These are phyloP conservation scores for Aspergillus brunneoviolaceus DNA, from an alignment of 2,329 filamentous ascomycete genomes.

Conservation along the genomic window DNA sequence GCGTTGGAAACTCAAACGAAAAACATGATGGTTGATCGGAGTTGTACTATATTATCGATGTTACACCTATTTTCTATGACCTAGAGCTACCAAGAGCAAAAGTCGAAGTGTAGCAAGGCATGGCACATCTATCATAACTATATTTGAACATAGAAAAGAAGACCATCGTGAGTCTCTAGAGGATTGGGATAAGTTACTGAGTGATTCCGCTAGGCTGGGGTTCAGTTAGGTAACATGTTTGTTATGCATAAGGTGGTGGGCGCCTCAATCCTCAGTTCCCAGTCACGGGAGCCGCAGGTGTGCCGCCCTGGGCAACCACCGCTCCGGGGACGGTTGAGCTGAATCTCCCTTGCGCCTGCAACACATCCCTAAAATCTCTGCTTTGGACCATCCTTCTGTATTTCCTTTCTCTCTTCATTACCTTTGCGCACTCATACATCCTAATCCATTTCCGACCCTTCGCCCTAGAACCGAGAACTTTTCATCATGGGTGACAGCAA, in stretches of 20 bases:
- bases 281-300: slow-evolving; percentile 22
- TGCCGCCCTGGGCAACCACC: slow-evolving; percentile 16
- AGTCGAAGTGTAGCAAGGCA: no score
- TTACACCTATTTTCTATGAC: no score
- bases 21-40: no score
- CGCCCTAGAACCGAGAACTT: slow-evolving; percentile 7
- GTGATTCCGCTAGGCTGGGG: not conserved
- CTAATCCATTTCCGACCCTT: slow-evolving; percentile 10
- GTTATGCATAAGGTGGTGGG: slow-evolving; percentile 18
- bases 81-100: no score
- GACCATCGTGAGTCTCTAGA: no score
- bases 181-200: no score
- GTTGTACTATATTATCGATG: no score
- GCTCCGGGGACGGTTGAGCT: slow-evolving; percentile 7
- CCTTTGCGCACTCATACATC: slow-evolving; percentile 9
- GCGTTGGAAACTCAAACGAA: no score
- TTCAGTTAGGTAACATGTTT: slow-evolving; percentile 16
- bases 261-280: not conserved
- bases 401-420: slow-evolving; percentile 32
- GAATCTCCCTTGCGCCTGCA: slow-evolving; percentile 22
- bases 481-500: slow-evolving; percentile 39
- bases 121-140: no score
- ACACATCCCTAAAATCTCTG: slow-evolving; percentile 2
- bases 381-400: slow-evolving; percentile 20
- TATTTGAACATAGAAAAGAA: no score